Base-by-base conservation (phyloP, 768 basidiomycete species). In the Amyloporia xantha region DNA sequence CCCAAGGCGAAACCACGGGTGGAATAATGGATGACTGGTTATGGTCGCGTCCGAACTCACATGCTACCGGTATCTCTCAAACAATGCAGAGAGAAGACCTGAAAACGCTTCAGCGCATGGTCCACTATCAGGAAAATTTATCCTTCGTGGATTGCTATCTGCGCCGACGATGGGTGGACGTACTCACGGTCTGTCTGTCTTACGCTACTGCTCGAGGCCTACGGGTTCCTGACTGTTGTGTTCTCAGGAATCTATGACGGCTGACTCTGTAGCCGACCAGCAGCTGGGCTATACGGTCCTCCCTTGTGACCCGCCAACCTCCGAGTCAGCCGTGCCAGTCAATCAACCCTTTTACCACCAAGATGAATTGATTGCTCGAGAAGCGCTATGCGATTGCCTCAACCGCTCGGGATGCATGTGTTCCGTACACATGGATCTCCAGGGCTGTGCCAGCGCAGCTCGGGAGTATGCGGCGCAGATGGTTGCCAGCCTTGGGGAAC, bases 211-310 rank as follows among this genome's bases (percentile, higher is more conserved):
- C 21, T 7, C 36, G 5, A 28, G 21, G 36, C 28, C 15, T 19
- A 5, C 28, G 17, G 5, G 24, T 26, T 23, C 28, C 46, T 47
- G 36, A 47, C 33, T 27, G 25, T n/a, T 46, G 24, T 5, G 17
- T 21, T 47, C 21, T 21, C 23, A 58, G 57, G 57, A 58, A 21
- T 12, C 50, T 0, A 37, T 53, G 26, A n/a, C 41, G n/a, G 51
- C 46, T 21, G 47, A 44, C 30, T 11, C 50, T 3, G 40, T 28
- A 26, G 39, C 44, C 2, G 56, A 60, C 42, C 51, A 55, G 6
- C 47, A 54, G 35, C 43, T 57, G n/a, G 59, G 59, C 28, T 54
- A 42, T 48, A 55, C 36, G 30, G 41, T 43, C 19, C 48, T 60
- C 11, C 19, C 26, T 47, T 21, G 42, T 47, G 17, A 33, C 26